Evolutionary conservation across 1,284 basidiomycete species (phyloP).

Genomic region (Ceratobasidium sp.): DNA sequence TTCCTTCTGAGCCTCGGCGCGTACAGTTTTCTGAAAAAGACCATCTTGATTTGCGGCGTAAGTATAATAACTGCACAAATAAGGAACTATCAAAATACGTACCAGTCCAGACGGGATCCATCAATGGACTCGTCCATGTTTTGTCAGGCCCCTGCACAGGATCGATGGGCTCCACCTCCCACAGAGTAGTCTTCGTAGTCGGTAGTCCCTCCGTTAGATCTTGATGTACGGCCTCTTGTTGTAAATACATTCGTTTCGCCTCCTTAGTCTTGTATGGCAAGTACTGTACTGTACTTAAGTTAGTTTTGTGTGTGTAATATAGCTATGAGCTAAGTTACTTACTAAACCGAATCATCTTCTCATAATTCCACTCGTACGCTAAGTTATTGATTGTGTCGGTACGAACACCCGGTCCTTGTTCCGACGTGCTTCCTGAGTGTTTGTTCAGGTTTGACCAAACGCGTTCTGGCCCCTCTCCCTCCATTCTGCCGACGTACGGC

Average conservation of each 20-base stretch:
- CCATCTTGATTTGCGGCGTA: not conserved
- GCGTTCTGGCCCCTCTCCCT: too few species aligned
- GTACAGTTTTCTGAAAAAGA: not conserved
- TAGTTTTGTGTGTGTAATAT: too few species aligned
- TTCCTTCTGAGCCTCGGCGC: not conserved
- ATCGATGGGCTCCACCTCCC: constrained; percentile 3
- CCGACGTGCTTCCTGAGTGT: constrained; percentile 25
- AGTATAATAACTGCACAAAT: too few species aligned
- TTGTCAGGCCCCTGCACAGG: not conserved
- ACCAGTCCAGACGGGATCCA: constrained; percentile 28
- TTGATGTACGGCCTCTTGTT: not conserved
- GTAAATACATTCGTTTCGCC: not conserved
- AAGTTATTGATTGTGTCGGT: constrained; percentile 18
- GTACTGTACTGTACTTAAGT: too few species aligned
- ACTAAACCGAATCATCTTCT: constrained; percentile 19
- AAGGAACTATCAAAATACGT: not conserved
- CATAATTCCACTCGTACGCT: constrained; percentile 29
- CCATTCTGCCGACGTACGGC: not conserved
- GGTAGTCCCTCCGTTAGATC: not conserved
- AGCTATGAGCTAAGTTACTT: not conserved
- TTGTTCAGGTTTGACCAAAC: constrained; percentile 28
- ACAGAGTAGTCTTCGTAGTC: not conserved
- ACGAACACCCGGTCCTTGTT: constrained; percentile 15
- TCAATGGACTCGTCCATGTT: constrained; percentile 34
- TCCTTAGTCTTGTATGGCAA: too few species aligned